These are phyloP conservation scores for Nannizziopsis arthrosporioides DNA, from an alignment of 2,329 filamentous ascomycete species.

Conservation along the genomic window DNA sequence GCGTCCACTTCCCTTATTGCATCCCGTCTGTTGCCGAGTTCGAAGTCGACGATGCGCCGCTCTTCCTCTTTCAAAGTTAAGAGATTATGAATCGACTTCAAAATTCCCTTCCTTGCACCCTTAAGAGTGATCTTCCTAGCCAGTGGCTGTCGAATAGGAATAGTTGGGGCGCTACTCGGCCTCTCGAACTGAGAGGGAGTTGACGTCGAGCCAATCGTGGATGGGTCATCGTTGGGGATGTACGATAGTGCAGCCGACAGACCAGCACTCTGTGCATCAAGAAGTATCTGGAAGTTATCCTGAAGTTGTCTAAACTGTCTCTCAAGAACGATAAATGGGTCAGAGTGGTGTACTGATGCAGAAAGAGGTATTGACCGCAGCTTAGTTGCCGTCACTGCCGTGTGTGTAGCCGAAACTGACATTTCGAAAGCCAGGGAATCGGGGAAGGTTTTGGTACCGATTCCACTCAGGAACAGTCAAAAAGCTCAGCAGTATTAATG, in stretches of 20 bases:
- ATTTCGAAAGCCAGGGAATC: background rate
- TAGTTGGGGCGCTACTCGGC: conserved; percentile 26
- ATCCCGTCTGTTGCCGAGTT: conserved; percentile 35
- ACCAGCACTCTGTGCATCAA: conserved; percentile 51
- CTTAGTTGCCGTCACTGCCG: conserved; percentile 1
- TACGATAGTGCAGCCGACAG: conserved; percentile 39
- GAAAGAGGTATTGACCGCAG: conserved; percentile 23
- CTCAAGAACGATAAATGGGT: conserved; percentile 41
- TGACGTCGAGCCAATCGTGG: conserved; percentile 36
- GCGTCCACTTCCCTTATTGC: conserved; percentile 41
- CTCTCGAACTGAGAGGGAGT: conserved; percentile 21
- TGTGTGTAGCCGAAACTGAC: conserved; percentile 1
- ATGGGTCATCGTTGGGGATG: conserved; percentile 33
- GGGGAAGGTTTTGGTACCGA: background rate
- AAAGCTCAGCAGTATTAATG: no score
- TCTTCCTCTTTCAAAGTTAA: conserved; percentile 47
- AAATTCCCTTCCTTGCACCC: conserved; percentile 45
- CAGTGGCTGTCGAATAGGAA: conserved; percentile 30
- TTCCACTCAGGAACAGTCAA: background rate
- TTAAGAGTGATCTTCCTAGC: conserved; percentile 41
- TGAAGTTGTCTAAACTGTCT: conserved; percentile 45
- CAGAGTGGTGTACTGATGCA: conserved; percentile 24
- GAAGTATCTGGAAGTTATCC: conserved; percentile 45
- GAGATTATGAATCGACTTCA: conserved; percentile 45
- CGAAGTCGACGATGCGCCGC: conserved; percentile 37